Evolutionary conservation across 148 eudicot genomes (phyloP).

Genomic region (Chenopodium formosanum): DNA sequence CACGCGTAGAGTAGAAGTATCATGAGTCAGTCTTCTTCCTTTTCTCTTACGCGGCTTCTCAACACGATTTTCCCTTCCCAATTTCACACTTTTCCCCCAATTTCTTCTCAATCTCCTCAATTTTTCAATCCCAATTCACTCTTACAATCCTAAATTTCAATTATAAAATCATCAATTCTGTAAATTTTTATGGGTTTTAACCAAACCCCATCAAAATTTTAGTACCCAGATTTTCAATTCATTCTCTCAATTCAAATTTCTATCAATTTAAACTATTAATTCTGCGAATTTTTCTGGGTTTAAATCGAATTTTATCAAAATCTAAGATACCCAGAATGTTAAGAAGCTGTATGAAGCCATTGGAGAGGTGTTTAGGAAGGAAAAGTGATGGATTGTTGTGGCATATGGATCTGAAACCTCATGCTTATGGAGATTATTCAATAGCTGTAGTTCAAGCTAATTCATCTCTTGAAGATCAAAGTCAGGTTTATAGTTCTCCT

Average conservation of each 20-base stretch:
- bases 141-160: not conserved
- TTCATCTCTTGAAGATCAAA: conserved; percentile 79
- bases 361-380: conserved; percentile 50
- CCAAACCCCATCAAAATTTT: not conserved
- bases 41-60: conserved; percentile 25
- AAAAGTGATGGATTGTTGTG: conserved; percentile 66
- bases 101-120: not conserved
- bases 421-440: conserved; percentile 80
- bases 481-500: conserved; percentile 68
- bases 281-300: conserved; percentile 2
- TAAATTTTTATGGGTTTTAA: conserved; percentile 3
- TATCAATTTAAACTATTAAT: too few species aligned
- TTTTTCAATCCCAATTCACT: conserved; percentile 4
- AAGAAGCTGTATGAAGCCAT: conserved; percentile 39
- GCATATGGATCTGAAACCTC: conserved; percentile 82
- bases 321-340: conserved; percentile 33
- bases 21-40: not conserved
- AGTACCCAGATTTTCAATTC: conserved; percentile 1
- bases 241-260: not conserved
- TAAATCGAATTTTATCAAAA: not conserved
- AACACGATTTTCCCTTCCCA: conserved; percentile 5
- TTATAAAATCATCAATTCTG: too few species aligned
- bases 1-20: conserved; percentile 20
- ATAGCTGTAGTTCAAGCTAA: conserved; percentile 93
- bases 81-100: not conserved